These are phyloP conservation scores for Trametes elegans DNA, from an alignment of 768 basidiomycete genomes.

Conservation along the genomic window DNA sequence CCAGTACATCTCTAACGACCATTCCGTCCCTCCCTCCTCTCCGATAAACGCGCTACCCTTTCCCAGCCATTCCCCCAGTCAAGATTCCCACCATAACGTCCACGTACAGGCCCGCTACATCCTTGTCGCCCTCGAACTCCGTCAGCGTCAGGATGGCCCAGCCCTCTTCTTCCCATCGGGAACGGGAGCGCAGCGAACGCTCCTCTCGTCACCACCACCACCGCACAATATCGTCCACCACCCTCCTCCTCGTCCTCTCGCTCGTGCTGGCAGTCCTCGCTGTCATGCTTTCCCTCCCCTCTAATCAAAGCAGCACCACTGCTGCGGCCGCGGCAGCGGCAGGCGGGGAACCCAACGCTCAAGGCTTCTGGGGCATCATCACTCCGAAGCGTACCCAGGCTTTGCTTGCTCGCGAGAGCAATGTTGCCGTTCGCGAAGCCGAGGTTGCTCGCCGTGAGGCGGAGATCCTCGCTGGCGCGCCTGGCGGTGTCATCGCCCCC, in stretches of 20 bases:
- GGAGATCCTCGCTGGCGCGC: conserved; percentile 77
- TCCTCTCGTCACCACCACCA: conserved; percentile 73
- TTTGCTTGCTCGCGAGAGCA: conserved; percentile 74
- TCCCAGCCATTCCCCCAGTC: conserved; percentile 21
- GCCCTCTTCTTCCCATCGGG: conserved; percentile 78
- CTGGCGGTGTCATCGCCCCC: conserved; percentile 68
- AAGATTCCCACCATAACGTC: conserved; percentile 56
- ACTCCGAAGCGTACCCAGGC: conserved; percentile 82
- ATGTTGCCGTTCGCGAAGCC: conserved; percentile 79
- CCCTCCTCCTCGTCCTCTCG: conserved; percentile 81
- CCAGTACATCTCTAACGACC: conserved; percentile 25
- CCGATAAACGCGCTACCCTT: conserved; percentile 24
- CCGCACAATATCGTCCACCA: conserved; percentile 86
- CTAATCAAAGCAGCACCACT: conserved; percentile 32
- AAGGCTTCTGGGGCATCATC: conserved; percentile 68
- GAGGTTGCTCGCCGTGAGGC: conserved; percentile 90
- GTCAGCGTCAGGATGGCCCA: conserved; percentile 82
- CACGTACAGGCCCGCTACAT: conserved; percentile 55
- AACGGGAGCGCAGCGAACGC: conserved; percentile 54
- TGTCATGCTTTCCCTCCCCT: conserved; percentile 85
- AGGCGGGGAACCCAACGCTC: conserved; percentile 37
- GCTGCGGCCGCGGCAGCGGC: conserved; percentile 20
- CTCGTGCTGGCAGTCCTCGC: conserved; percentile 86
- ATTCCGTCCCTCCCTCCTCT: conserved; percentile 16
- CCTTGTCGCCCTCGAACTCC: conserved; percentile 73